Percentiles rank a stretch among this genome's conserved stretches.
phyloP scores from a whole-genome alignment of 2,329 filamentous ascomycete genomes.

The Claviceps sp. region DNA sequence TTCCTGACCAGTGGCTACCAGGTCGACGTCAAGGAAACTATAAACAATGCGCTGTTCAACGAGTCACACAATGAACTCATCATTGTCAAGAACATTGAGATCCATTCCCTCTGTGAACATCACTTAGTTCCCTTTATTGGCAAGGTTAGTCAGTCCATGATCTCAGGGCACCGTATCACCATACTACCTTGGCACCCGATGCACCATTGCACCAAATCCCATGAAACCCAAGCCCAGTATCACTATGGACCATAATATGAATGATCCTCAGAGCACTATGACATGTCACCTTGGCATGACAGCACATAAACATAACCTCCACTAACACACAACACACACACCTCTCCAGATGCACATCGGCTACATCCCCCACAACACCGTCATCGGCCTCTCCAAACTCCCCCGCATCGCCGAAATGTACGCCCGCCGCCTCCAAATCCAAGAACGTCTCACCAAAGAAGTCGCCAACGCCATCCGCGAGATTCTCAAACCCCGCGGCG shows the following conservation, averaged over 20 bases:
- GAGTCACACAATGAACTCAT: conserved; percentile 96
- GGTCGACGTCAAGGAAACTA: conserved; percentile 80
- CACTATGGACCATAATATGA: no score
- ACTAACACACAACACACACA: not conserved
- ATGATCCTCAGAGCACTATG: not conserved
- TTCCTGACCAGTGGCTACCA: conserved; percentile 97
- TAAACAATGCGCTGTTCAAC: conserved; percentile 89
- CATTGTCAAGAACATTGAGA: conserved; percentile 93
- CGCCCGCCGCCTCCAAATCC: conserved; percentile 80
- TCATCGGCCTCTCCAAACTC: conserved; percentile 91
- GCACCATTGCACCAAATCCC: no score
- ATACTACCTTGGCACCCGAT: no score
- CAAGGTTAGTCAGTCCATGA: conserved; percentile 45
- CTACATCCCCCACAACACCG: conserved; percentile 83
- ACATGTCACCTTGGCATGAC: not conserved
- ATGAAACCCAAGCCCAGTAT: no score
- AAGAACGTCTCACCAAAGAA: conserved; percentile 91
- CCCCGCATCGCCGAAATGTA: conserved; percentile 97
- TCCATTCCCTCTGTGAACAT: conserved; percentile 91
- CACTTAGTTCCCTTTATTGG: conserved; percentile 93
- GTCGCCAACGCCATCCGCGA: conserved; percentile 90
- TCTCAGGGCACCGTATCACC: no score
- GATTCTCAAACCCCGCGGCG: conserved; percentile 82
- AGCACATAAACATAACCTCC: not conserved
- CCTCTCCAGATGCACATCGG: conserved; percentile 81